These are phyloP conservation scores for Ilyonectria sp. DNA, from an alignment of 2,329 filamentous ascomycete genomes.

Conservation along the genomic window DNA sequence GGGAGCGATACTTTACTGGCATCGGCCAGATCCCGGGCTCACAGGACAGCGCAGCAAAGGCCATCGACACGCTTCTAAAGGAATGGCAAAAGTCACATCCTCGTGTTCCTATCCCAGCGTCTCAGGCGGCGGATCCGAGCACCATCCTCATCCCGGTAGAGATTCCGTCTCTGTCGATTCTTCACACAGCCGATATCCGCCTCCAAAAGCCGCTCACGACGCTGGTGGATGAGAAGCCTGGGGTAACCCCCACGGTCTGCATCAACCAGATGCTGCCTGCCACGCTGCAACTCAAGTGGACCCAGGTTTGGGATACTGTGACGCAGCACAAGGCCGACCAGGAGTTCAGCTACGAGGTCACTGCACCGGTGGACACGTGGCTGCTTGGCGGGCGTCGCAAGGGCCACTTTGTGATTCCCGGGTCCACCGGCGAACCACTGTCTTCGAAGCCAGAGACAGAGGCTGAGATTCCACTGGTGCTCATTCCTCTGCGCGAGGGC, in stretches of 20 bases:
- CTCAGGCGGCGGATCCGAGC: slow-evolving; percentile 57
- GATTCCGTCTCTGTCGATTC: slow-evolving; percentile 84
- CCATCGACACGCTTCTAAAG: slow-evolving; percentile 49
- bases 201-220: slow-evolving; percentile 59
- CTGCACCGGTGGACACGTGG: slow-evolving; percentile 83
- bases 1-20: slow-evolving; percentile 66
- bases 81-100: slow-evolving; percentile 52
- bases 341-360: slow-evolving; percentile 88
- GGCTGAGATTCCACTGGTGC: slow-evolving; percentile 76
- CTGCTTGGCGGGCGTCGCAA: slow-evolving; percentile 86
- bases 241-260: slow-evolving; percentile 63
- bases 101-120: slow-evolving; percentile 46
- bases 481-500: slow-evolving; percentile 86
- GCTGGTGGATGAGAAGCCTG: slow-evolving; percentile 47
- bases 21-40: slow-evolving; percentile 60
- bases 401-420: slow-evolving; percentile 79
- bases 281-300: slow-evolving; percentile 74
- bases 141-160: slow-evolving; percentile 92
- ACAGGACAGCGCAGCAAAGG: slow-evolving; percentile 49
- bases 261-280: slow-evolving; percentile 78
- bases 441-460: slow-evolving; percentile 66
- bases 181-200: slow-evolving; percentile 83
- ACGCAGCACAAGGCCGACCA: slow-evolving; percentile 63
- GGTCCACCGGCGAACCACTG: slow-evolving; percentile 56
- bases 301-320: slow-evolving; percentile 72